Evolutionary conservation across 768 basidiomycete genomes (phyloP).

Genomic region (Xerocomellus dryophilus): DNA sequence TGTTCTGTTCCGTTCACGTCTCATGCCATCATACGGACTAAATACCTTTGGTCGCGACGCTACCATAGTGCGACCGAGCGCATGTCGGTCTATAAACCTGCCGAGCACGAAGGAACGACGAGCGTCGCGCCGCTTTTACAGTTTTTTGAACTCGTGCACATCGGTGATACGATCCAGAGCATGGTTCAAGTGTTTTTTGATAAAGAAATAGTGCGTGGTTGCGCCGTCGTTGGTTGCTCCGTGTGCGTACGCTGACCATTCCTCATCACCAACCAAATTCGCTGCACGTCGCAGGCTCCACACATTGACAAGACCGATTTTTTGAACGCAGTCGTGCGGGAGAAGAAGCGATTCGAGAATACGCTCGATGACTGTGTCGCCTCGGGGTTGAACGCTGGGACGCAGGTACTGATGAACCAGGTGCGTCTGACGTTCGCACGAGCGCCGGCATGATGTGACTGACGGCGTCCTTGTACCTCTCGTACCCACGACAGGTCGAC

Average conservation of each 20-base stretch:
- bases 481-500: conserved; percentile 64
- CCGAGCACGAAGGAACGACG: conserved; percentile 75
- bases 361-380: conserved; percentile 92
- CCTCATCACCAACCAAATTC: background rate
- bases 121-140: conserved; percentile 91
- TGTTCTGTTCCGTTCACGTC: background rate
- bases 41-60: background rate
- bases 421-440: conserved; percentile 35
- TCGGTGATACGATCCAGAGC: conserved; percentile 95
- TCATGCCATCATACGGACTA: background rate
- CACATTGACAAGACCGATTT: conserved; percentile 95
- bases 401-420: conserved; percentile 94
- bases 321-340: conserved; percentile 85
- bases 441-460: background rate
- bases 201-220: conserved; percentile 73
- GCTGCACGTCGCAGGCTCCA: conserved; percentile 47
- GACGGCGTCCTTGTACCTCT: background rate
- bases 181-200: conserved; percentile 99
- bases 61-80: conserved; percentile 73
- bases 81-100: conserved; percentile 88
- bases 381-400: conserved; percentile 89
- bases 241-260: background rate
- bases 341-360: conserved; percentile 96
- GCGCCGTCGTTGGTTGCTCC: background rate
- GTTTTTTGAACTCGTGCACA: conserved; percentile 96